These are phyloP conservation scores for Silene noctiflora DNA, from an alignment of 179 eudicot species.

Conservation along the genomic window DNA sequence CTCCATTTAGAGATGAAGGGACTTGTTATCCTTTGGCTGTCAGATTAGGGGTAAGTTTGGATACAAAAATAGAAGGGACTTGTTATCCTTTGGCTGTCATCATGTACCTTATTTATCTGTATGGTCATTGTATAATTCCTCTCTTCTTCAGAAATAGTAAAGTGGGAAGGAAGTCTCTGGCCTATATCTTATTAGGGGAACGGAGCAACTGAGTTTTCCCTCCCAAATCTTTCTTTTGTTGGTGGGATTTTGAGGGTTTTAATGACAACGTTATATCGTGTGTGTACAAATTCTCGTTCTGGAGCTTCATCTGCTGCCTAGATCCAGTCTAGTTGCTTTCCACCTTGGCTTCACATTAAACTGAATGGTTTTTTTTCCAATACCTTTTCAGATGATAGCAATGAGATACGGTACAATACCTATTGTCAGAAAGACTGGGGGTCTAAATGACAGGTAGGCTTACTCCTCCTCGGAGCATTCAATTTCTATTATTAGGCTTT, in stretches of 20 bases:
- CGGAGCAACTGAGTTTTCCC: too few species aligned
- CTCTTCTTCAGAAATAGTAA: too few species aligned
- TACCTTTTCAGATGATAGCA: conserved; percentile 76
- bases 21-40: neutral
- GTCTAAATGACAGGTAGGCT: conserved; percentile 82
- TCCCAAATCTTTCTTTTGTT: too few species aligned
- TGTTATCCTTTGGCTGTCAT: too few species aligned
- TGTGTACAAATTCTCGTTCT: neutral
- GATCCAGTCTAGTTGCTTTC: conserved; percentile 6
- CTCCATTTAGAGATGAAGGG: neutral
- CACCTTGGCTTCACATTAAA: neutral
- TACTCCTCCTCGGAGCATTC: neutral
- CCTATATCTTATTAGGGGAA: too few species aligned
- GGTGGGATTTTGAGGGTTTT: neutral
- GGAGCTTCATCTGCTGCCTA: neutral
- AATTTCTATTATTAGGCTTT: neutral
- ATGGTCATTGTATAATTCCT: too few species aligned
- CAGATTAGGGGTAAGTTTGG: neutral
- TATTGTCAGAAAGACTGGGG: conserved; percentile 82
- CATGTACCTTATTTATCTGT: too few species aligned
- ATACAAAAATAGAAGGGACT: too few species aligned
- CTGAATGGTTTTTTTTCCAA: neutral
- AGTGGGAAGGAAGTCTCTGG: too few species aligned
- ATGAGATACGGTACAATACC: conserved; percentile 93
- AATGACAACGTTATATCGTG: neutral